Conservation (phyloP, 1,284 basidiomycete species). For the Ceratobasidium sp. region DNA sequence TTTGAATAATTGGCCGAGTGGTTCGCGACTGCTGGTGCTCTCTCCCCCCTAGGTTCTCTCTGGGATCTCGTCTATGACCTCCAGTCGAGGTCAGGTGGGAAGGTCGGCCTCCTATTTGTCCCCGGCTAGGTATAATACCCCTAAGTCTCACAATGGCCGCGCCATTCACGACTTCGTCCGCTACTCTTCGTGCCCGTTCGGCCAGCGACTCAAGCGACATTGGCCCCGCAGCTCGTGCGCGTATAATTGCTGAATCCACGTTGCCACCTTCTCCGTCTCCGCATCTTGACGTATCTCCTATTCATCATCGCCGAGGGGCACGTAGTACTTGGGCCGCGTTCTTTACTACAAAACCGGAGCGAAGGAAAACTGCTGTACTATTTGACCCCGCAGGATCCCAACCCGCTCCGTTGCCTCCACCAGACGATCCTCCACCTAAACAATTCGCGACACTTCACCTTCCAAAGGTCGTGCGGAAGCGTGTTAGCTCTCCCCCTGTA, state of each 20-base stretch:
- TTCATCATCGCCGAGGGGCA: slow-evolving; percentile 6
- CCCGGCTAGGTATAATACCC: slow-evolving; percentile 6
- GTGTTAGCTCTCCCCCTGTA: slow-evolving; percentile 12
- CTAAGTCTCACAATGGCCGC: slow-evolving; percentile 22
- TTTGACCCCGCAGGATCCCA: neutral
- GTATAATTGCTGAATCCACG: neutral
- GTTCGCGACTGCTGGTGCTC: neutral
- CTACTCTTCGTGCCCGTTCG: slow-evolving; percentile 7
- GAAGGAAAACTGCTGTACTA: neutral
- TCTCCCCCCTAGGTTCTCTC: slow-evolving; percentile 7
- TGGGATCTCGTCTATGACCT: slow-evolving; percentile 21
- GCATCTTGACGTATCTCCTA: slow-evolving; percentile 5
- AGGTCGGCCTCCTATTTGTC: slow-evolving; percentile 28
- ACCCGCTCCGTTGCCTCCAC: neutral
- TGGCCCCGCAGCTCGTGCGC: neutral
- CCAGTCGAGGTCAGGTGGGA: slow-evolving; percentile 21
- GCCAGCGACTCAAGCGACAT: slow-evolving; percentile 4
- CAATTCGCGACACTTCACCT: neutral
- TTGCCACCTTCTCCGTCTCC: neutral
- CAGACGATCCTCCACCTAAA: neutral
- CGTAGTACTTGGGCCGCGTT: slow-evolving; percentile 13
- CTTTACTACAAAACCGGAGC: slow-evolving; percentile 13
- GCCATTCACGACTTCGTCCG: slow-evolving; percentile 3
- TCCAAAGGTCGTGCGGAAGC: neutral
- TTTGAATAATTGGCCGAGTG: neutral